phyloP scores from a whole-genome alignment of 176 grass and related monocot genomes.

The Paspalum vaginatum region DNA sequence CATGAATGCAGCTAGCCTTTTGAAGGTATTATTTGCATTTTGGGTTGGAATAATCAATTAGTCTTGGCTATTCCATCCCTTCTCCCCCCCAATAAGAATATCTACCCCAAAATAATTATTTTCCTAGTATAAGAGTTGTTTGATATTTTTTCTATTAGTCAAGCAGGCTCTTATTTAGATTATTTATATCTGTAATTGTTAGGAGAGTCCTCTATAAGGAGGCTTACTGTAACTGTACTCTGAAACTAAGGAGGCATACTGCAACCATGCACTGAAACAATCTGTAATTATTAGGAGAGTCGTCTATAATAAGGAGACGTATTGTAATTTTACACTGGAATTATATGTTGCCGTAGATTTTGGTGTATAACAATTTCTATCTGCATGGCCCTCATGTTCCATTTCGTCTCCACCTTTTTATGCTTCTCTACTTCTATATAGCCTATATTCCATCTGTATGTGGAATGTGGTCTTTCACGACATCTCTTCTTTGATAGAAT shows the following conservation, averaged over 20 bases:
- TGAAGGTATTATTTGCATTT: background rate
- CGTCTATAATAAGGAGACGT: background rate
- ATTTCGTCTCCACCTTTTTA: background rate
- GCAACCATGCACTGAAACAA: background rate
- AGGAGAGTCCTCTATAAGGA: background rate
- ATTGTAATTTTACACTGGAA: background rate
- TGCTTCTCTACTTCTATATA: slow-evolving; percentile 17
- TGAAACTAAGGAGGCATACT: background rate
- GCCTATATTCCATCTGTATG: slow-evolving; percentile 1
- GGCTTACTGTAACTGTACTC: background rate
- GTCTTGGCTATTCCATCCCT: background rate
- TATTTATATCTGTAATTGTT: background rate
- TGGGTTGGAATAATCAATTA: background rate
- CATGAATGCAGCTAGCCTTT: background rate
- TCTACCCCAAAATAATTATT: background rate
- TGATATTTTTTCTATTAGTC: background rate
- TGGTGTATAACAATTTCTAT: slow-evolving; percentile 5
- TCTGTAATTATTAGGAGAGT: background rate
- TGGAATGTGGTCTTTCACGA: background rate
- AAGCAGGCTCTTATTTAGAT: background rate
- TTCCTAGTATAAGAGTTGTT: slow-evolving; percentile 1
- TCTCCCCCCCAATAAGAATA: background rate
- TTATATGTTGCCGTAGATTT: background rate
- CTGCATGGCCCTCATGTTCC: slow-evolving; percentile 4
- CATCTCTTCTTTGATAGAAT: background rate